Conservation (phyloP, 495 filamentous ascomycete genomes). For the Parachaetomium inaequale region DNA sequence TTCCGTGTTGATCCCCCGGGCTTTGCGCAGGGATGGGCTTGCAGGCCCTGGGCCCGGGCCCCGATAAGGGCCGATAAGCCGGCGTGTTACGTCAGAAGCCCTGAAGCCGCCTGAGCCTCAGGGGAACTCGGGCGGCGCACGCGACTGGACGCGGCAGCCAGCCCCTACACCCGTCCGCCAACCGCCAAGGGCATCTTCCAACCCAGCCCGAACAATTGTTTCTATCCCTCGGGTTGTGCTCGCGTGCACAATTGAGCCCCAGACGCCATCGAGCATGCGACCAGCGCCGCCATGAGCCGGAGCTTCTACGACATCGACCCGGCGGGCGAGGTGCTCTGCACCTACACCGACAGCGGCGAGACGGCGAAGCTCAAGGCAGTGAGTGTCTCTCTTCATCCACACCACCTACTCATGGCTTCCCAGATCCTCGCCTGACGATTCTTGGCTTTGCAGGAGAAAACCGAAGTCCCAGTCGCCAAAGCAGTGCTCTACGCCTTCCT, state of each 20-base stretch:
- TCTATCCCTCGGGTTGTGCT: not conserved
- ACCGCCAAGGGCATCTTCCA: no score
- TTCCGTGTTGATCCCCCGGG: not conserved
- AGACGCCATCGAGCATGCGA: conserved; percentile 8
- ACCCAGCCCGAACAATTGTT: not conserved
- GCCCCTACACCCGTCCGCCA: not conserved
- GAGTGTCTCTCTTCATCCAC: not conserved
- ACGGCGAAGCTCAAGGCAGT: conserved; percentile 25
- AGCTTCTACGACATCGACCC: conserved; percentile 38
- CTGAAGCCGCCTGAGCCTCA: not conserved
- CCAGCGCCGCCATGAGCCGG: conserved; percentile 29
- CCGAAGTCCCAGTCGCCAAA: conserved; percentile 30
- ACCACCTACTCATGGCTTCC: not conserved
- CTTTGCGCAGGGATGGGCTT: not conserved
- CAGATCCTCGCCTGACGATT: not conserved
- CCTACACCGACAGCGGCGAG: conserved; percentile 29
- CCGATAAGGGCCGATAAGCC: conserved; percentile 9
- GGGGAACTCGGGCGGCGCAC: not conserved
- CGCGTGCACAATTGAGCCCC: not conserved
- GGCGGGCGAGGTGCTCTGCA: conserved; percentile 37
- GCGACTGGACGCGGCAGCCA: conserved; percentile 5
- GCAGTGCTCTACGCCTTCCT: conserved; percentile 70
- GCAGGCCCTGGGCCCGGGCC: not conserved
- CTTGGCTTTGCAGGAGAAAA: conserved; percentile 27
- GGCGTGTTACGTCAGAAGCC: conserved; percentile 14